Evolutionary conservation across 208 protist genomes (phyloP).

Genomic region (Porcisia deanei): DNA sequence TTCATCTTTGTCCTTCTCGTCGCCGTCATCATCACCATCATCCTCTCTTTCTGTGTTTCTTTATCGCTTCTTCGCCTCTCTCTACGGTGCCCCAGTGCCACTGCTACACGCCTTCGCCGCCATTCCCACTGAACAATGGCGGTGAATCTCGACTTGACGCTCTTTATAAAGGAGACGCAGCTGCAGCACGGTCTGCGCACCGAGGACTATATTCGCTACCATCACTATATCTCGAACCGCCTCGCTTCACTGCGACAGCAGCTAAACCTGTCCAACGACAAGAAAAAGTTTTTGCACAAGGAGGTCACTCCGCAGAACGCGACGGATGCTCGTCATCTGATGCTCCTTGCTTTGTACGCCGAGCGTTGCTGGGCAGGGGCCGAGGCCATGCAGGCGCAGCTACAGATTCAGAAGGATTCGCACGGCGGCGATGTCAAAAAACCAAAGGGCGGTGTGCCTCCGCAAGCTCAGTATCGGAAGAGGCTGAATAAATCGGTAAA

Average conservation of each 20-base stretch:
- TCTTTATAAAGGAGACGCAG: constrained; percentile 85
- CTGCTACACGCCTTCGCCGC: not conserved
- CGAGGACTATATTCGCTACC: constrained; percentile 84
- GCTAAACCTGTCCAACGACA: constrained; percentile 71
- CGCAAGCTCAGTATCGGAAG: constrained; percentile 72
- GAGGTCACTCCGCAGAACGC: constrained; percentile 69
- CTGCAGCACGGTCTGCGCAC: constrained; percentile 85
- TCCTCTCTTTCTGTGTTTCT: not conserved
- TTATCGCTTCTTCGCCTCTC: too few species aligned
- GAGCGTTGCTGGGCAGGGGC: constrained; percentile 86
- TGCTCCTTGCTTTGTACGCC: constrained; percentile 77
- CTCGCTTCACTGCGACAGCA: constrained; percentile 74
- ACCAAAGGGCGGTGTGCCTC: constrained; percentile 62
- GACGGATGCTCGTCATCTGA: constrained; percentile 63
- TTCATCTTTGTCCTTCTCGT: not conserved
- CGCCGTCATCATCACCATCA: too few species aligned
- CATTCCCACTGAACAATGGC: constrained; percentile 9
- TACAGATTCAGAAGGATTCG: constrained; percentile 41
- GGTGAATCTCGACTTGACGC: constrained; percentile 72
- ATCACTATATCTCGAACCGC: constrained; percentile 80
- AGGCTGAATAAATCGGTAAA: constrained; percentile 85
- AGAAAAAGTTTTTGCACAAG: constrained; percentile 81
- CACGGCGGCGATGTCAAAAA: constrained; percentile 33
- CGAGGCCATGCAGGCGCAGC: constrained; percentile 60
- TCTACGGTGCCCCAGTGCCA: not conserved